Evolutionary conservation across 805 yeast species (phyloP), one percentile per base, ranked within the genome.

Genomic region (Huiozyma sinensis): DNA sequence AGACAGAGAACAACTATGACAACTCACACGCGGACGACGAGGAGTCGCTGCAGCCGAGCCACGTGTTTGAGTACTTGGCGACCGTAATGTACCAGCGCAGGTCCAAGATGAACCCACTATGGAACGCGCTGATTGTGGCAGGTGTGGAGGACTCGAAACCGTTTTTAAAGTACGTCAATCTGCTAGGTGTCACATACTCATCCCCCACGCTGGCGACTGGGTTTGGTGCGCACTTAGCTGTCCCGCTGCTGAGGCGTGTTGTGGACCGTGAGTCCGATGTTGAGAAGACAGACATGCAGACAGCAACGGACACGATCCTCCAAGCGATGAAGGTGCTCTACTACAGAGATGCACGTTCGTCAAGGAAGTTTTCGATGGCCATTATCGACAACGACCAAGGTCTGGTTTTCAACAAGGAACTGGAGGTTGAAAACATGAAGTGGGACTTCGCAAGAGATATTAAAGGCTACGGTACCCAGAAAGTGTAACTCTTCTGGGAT

Each of bases 121-220:
- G 97, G 97, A 92, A 92, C 65, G 83, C 97, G 1, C 68, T 84
- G 34, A 71, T 92, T 45, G 97, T 92, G 42, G 96, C 88, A 10
- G 99, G 99, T 7, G 72, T 83, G 53, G 83, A 83, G 50, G 79
- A 79, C 36, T 72, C 68, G 39, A 72, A 76, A 52, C 87, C 92
- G 38, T 84, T 83, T 55, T 71, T 92, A 58, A 79, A 81, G 52
- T 89, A 85, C 59, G 95, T 88, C 39, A 96, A 92, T 63, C 70
- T 92, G 48, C 73, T 89, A 47, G 99, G 99, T 41, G 95, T 88
- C 28, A 76, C 95, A 2, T 92, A 85, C 64, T 73, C 85, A 4
- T 74, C 97, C 0, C 92, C 95, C 30, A 73, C 95, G 2, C 68
- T 92, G 45, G 96, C 97, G 39, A 89, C 97, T 3, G 99, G 99